These are phyloP conservation scores for Solanum raphanifolium DNA, from an alignment of 257 asterid species.

Conservation along the genomic window DNA sequence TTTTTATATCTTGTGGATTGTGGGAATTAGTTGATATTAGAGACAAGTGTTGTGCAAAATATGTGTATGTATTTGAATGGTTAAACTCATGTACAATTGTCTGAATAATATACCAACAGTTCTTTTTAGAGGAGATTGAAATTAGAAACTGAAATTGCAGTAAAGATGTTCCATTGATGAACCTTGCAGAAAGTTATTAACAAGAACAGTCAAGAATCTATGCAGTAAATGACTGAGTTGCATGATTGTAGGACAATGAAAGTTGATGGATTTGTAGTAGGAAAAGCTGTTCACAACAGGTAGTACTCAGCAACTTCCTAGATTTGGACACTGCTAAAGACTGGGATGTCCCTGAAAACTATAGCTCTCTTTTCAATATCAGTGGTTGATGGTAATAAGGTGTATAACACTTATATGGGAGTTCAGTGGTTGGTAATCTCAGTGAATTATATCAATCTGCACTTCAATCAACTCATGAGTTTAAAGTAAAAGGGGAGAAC, in stretches of 20 bases:
- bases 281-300: background rate
- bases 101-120: background rate
- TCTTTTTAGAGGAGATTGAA: background rate
- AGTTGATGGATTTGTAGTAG: background rate
- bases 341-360: background rate
- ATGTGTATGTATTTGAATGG: background rate
- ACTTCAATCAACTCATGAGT: background rate
- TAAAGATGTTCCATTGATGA: background rate
- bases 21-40: background rate
- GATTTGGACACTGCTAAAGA: background rate
- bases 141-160: background rate
- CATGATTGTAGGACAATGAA: background rate
- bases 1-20: background rate
- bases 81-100: background rate
- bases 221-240: background rate
- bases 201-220: background rate
- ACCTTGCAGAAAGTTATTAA: background rate
- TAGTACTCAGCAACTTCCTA: background rate
- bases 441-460: background rate
- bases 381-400: background rate
- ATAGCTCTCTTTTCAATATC: background rate
- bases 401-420: background rate
- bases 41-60: background rate
- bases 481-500: background rate
- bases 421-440: background rate